Evolutionary conservation across 257 asterid genomes (phyloP).

Genomic region (Ophiorrhiza pumila): DNA sequence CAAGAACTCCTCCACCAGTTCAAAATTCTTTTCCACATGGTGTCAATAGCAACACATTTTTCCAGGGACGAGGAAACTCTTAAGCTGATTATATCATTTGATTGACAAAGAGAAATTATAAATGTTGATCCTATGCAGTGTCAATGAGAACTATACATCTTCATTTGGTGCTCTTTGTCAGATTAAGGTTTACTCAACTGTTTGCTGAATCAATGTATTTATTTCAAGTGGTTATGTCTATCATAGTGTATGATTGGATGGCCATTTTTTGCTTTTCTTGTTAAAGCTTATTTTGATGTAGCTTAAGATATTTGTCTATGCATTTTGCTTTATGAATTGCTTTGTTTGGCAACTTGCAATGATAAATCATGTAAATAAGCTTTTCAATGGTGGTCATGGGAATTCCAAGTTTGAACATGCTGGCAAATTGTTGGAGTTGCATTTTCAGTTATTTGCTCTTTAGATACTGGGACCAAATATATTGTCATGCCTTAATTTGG

Average conservation of each 20-base stretch:
- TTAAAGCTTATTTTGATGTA: background rate
- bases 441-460: background rate
- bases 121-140: background rate
- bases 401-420: background rate
- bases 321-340: background rate
- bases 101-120: background rate
- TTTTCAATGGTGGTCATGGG: background rate
- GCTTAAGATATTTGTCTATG: background rate
- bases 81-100: background rate
- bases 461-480: background rate
- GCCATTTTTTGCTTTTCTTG: background rate
- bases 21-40: background rate
- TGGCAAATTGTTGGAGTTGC: background rate
- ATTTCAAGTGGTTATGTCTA: background rate
- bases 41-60: constrained; percentile 15
- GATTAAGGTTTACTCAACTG: background rate
- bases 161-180: background rate
- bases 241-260: background rate
- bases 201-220: background rate
- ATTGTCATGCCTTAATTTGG: background rate
- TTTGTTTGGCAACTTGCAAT: background rate
- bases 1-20: constrained; percentile 52
- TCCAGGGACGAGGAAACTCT: background rate
- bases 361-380: background rate
- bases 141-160: background rate